Percentiles rank a stretch among this genome's conserved stretches.
These are phyloP conservation scores for Penicillium paneum DNA, from an alignment of 2,329 filamentous ascomycete species.

Conservation along the genomic window DNA sequence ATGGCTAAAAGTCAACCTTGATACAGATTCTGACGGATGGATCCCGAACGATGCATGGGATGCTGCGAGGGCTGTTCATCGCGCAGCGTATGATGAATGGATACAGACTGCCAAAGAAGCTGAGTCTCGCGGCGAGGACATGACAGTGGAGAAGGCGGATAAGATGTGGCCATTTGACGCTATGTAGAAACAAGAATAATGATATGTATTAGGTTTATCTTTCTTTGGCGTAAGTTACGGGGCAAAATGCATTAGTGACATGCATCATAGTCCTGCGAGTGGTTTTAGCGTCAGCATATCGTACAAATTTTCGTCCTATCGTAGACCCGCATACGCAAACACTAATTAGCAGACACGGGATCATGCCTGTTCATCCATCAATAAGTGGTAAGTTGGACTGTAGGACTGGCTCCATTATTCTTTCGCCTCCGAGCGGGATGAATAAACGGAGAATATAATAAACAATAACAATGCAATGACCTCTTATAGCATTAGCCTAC, in stretches of 20 bases:
- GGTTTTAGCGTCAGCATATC: not conserved
- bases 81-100: constrained; percentile 28
- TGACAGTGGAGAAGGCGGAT: constrained; percentile 27
- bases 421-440: not conserved
- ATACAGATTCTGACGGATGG: constrained; percentile 35
- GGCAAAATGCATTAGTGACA: not conserved
- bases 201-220: too few species aligned
- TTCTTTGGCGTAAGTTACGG: not conserved
- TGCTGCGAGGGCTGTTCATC: constrained; percentile 26
- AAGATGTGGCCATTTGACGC: constrained; percentile 30
- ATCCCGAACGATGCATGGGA: constrained; percentile 32
- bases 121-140: constrained; percentile 17
- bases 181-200: constrained; percentile 37
- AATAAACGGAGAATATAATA: not conserved
- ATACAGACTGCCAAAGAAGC: constrained; percentile 28
- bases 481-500: not conserved
- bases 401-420: not conserved
- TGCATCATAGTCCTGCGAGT: not conserved
- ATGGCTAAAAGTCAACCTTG: constrained; percentile 25
- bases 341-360: not conserved
- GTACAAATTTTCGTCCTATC: not conserved
- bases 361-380: too few species aligned
- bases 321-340: not conserved
- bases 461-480: not conserved
- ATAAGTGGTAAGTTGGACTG: not conserved